Evolutionary conservation across 192 early-diverging fungal genomes (phyloP), one percentile per base, ranked within the genome.

Genomic region (Jimgerdemannia flammicorona): DNA sequence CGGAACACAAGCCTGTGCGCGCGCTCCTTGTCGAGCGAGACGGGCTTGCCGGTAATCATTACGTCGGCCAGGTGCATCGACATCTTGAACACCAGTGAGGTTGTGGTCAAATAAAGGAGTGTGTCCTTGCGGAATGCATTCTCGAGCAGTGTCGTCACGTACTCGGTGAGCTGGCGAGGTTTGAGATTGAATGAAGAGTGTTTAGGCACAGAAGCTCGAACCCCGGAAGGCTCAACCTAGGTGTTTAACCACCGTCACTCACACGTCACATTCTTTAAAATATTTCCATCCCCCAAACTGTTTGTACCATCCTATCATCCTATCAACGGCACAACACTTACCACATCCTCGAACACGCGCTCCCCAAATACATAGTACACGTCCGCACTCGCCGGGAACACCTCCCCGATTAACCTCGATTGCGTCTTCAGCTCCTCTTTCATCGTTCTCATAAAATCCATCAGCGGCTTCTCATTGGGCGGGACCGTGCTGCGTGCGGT

Each of bases 341-440:
- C 84, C 63, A 89, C 84, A 84, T 95, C 94, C 75, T 95, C 93
- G 86, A 95, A 91, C 41, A 95, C 93, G 10, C 90, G 88, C 78
- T 91, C 88, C 20, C 90, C 83, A 77, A 95, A 95, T 7, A 76
- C 76, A 69, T 91, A 93, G 75, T 91, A 82, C 8, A 92, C 93
- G 77, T 93, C 90, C 2, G 85, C 86, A 18, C 89, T 86, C 39
- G 85, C 84, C 14, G 85, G 87, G 72, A 95, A 95, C 4, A 95
- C 90, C 43, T 93, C 78, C 40, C 76, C 70, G 66, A 93, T 89
- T 20, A 94, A 70, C 19, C 74, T 75, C 4, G 89, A 86, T 79
- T 95, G 94, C 65, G 87, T 82, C 64, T 86, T 83, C 3, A 95
- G 77, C 68, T 88, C 87, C 67, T 93, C 85, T 70, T 91, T 87